A percentile compares a stretch with the other conserved stretches of the same genome.
These are phyloP conservation scores for Musa balbisiana DNA, from an alignment of 202 grass and related monocot species.

Conservation along the genomic window DNA sequence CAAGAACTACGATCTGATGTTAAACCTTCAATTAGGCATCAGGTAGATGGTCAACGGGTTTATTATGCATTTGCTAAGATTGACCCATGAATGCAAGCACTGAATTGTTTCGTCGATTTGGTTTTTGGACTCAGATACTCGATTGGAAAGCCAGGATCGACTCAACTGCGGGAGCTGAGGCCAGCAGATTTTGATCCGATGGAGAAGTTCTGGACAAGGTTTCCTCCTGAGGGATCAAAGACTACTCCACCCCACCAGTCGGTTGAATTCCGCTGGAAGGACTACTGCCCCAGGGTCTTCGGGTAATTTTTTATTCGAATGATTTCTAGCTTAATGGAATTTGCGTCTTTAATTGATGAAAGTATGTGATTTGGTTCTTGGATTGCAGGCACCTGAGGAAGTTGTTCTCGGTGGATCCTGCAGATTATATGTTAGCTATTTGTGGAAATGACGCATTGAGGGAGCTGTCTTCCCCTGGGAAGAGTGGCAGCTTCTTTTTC, in stretches of 20 bases:
- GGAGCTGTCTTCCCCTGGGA: slow-evolving; percentile 88
- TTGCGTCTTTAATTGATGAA: slow-evolving; percentile 5
- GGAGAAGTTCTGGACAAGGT: slow-evolving; percentile 90
- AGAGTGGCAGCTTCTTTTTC: slow-evolving; percentile 97
- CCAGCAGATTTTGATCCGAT: slow-evolving; percentile 55
- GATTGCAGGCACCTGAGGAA: slow-evolving; percentile 78
- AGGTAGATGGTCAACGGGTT: slow-evolving; percentile 29
- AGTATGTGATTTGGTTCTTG: slow-evolving; percentile 3
- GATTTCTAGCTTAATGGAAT: slow-evolving; percentile 1
- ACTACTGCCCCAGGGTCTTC: slow-evolving; percentile 92
- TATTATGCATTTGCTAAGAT: neutral
- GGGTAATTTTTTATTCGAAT: slow-evolving; percentile 32
- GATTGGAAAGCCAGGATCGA: slow-evolving; percentile 56
- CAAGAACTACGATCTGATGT: slow-evolving; percentile 95
- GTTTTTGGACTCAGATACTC: slow-evolving; percentile 55
- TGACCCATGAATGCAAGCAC: neutral
- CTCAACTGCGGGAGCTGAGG: slow-evolving; percentile 50
- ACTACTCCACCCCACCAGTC: slow-evolving; percentile 80
- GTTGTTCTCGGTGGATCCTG: slow-evolving; percentile 76
- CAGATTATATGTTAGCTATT: slow-evolving; percentile 94
- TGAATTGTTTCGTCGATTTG: neutral
- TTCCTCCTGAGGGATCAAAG: slow-evolving; percentile 85
- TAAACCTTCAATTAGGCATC: slow-evolving; percentile 89
- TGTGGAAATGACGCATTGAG: slow-evolving; percentile 84
- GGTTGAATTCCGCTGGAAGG: slow-evolving; percentile 79